Conservation (phyloP, 2,329 filamentous ascomycete genomes). For the Paracorniculantispora psalliotae region DNA sequence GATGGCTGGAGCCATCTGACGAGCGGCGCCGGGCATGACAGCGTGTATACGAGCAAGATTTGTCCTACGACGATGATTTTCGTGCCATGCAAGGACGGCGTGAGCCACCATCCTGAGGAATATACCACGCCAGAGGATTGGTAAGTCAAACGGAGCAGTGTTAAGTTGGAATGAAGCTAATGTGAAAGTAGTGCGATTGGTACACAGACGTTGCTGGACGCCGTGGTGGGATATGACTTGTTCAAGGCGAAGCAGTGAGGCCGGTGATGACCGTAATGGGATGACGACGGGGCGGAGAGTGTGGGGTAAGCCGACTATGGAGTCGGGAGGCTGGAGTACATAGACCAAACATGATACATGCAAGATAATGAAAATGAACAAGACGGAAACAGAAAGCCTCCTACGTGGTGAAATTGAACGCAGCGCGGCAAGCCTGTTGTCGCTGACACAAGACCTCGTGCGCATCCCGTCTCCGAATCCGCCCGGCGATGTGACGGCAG, state of each 20-base stretch:
- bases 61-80: conserved; percentile 37
- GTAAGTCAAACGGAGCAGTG: not conserved
- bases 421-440: not conserved
- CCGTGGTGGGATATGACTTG: conserved; percentile 18
- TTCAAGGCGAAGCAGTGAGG: conserved; percentile 4
- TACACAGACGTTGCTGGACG: conserved; percentile 19
- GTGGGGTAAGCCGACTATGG: not conserved
- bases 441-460: not conserved
- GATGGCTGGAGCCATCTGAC: conserved; percentile 31
- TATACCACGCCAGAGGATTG: conserved; percentile 33
- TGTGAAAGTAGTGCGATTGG: conserved; percentile 16
- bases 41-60: conserved; percentile 28
- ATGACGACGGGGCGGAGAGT: no score
- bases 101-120: conserved; percentile 34
- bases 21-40: conserved; percentile 37
- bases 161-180: not conserved
- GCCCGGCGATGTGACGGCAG: conserved; percentile 8
- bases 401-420: not conserved
- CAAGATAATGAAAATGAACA: not conserved
- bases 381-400: not conserved
- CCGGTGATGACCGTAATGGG: no score
- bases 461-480: conserved; percentile 7
- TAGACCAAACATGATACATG: no score
- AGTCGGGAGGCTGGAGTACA: not conserved
- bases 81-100: conserved; percentile 30